Evolutionary conservation across 495 filamentous ascomycete genomes (phyloP).

Genomic region (Alectoria sarmentosa): DNA sequence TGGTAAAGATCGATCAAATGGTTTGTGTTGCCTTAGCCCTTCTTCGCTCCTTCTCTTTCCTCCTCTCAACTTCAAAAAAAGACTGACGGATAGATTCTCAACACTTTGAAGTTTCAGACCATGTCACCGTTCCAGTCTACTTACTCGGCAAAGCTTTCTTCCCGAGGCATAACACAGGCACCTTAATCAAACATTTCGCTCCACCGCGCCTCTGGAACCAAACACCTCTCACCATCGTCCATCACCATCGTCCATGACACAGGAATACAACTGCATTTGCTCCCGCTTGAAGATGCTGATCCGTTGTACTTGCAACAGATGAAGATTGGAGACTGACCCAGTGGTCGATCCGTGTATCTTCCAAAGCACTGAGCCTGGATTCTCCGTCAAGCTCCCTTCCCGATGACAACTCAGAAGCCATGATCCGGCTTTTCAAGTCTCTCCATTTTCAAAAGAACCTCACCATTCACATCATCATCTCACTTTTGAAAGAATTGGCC

Average conservation of each 20-base stretch:
- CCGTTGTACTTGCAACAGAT: not conserved
- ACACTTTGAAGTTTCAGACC: too few species aligned
- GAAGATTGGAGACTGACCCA: not conserved
- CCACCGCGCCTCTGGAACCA: not conserved
- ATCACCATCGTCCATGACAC: not conserved
- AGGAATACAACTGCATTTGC: not conserved
- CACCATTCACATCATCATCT: not conserved
- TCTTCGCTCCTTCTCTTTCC: too few species aligned
- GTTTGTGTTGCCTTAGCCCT: too few species aligned
- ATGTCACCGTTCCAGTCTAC: too few species aligned
- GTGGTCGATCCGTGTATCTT: slow-evolving; percentile 23
- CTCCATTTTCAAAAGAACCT: slow-evolving; percentile 21
- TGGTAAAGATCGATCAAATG: too few species aligned
- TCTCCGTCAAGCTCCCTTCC: slow-evolving; percentile 20
- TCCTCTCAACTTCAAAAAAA: too few species aligned
- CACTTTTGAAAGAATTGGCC: slow-evolving; percentile 19
- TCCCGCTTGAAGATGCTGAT: slow-evolving; percentile 5
- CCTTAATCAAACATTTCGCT: not conserved
- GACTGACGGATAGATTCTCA: too few species aligned
- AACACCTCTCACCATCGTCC: not conserved
- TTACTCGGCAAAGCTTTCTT: too few species aligned
- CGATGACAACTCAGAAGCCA: slow-evolving; percentile 19
- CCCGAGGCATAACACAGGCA: not conserved
- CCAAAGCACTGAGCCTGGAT: slow-evolving; percentile 23
- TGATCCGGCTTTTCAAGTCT: slow-evolving; percentile 20